Base-by-base conservation (phyloP, 495 filamentous ascomycete species). In the Aspergillus affinis region DNA sequence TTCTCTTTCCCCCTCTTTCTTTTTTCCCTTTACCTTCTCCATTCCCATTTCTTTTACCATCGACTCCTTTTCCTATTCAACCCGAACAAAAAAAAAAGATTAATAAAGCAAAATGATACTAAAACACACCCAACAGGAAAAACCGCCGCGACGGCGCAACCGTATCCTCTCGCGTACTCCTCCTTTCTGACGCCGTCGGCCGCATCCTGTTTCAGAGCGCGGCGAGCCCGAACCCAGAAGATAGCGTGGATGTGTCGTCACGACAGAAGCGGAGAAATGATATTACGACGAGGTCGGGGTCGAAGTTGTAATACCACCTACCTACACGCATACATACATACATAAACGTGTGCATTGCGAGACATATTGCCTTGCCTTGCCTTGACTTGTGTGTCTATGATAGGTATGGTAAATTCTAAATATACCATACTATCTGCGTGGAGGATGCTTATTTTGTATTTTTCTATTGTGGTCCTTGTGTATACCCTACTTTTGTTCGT, bases 61-160 rank as follows among this genome's bases (percentile, higher is more conserved):
- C 4, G 23, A 26, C 23, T 26, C 23, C 23, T 4, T 26, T 26
- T 26, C 23, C 23, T 26, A 2, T 4, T 26, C 23, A 26, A 26
- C 23, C 23, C 23, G 4, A 26, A 63, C 49, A 29, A 54, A 21
- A 13, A 19, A 21, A n/a, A 0, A 41, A 7, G 9, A 17, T 15
- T 54, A n/a, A n/a, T n/a, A n/a, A n/a, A n/a, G n/a, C n/a, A n/a
- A 41, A 20, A 50, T 27, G 9, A 44, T 17, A 8, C 30, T 32
- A 12, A 7, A 3, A 52, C 58, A 59, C 45, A 10, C 13, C 17
- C 13, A 12, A 51, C 6, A 81, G 78, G 6, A 98, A 97, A 84
- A 97, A 97, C 73, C 75, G 94, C 15, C 82, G 94, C 26, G 94
- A 98, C 72, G 92, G 92, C 15, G 89, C 89, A 1, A 96, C 92